Evolutionary conservation across 2,329 filamentous ascomycete genomes (phyloP), one percentile per base, ranked within the genome.

Genomic region (Arthrobotrys sphaeroides): DNA sequence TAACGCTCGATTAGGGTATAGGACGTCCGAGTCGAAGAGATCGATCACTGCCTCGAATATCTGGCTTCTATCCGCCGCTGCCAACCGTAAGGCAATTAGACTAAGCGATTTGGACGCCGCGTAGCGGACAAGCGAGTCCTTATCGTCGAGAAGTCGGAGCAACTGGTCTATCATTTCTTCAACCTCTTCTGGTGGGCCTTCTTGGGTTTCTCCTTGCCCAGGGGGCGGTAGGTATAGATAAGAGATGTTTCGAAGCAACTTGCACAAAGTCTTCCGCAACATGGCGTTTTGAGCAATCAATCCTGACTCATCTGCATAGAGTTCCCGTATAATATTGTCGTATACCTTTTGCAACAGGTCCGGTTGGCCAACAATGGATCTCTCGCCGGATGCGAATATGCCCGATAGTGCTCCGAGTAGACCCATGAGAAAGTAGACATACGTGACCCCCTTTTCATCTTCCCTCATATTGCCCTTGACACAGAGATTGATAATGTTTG

Each of bases 61-160:
- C 80, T 98, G 91, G 0, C 88, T 87, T 0, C 92, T 93, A 90
- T 97, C 93, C 20, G 90, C 90, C 0, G 88, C 83, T 47, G 93
- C 89, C 5, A 99, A 84, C 78, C 91, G 94, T 59, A 96, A 84
- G 0, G 94, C 90, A 78, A 98, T 89, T 62, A 96, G 87, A 82
- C 93, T 96, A 47, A 98, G 87, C 2, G 93, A 91, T 83, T 99
- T 99, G 82, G 93, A 97, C 18, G 94, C 92, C 31, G 94, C 91
- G 79, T 97, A 88, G 38, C 95, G 87, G 10, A 99, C 94, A 0
- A 93, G 93, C 0, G 94, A 97, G 80, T 98, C 94, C 74, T 92
- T 91, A 81, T 99, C 95, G 1, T 89, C 89, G 0, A 98, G 84
- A 10, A 87, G 87, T 73, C 92, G 90, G 1, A 99, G 86, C 2